Conservation (phyloP, 2,329 filamentous ascomycete genomes). For the Ceratocystis alfenasii region DNA sequence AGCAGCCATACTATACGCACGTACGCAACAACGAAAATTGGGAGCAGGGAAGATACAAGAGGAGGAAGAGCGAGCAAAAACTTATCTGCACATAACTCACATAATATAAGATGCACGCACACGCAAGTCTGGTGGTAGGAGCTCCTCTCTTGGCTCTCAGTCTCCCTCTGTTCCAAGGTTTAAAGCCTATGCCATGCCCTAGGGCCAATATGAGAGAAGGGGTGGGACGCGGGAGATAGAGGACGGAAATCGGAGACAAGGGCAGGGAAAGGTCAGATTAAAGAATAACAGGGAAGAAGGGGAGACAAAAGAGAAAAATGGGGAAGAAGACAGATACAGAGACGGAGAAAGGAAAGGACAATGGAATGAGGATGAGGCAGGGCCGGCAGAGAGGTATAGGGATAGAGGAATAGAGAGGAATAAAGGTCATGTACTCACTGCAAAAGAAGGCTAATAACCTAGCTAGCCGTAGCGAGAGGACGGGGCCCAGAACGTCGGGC, state of each 20-base stretch:
- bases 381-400: no score
- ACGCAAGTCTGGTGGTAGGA: not conserved
- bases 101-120: not conserved
- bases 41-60: not conserved
- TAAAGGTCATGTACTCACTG: not conserved
- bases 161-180: not conserved
- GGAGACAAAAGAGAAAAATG: not conserved
- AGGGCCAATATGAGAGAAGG: not conserved
- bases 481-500: not conserved
- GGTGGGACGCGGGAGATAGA: not conserved
- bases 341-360: not conserved
- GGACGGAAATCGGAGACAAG: not conserved
- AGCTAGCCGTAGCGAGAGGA: not conserved
- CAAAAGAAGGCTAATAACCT: not conserved
- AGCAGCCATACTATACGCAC: not conserved
- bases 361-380: no score
- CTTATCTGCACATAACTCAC: not conserved
- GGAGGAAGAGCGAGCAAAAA: not conserved
- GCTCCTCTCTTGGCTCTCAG: not conserved
- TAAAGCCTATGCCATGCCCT: not conserved
- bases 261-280: not conserved
- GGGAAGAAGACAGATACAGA: not conserved
- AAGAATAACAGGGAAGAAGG: not conserved
- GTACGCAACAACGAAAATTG: not conserved
- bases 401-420: not conserved